Evolutionary conservation across 805 yeast species (phyloP), one percentile per base, ranked within the genome.

Genomic region (Saccharomyces eubayanus): DNA sequence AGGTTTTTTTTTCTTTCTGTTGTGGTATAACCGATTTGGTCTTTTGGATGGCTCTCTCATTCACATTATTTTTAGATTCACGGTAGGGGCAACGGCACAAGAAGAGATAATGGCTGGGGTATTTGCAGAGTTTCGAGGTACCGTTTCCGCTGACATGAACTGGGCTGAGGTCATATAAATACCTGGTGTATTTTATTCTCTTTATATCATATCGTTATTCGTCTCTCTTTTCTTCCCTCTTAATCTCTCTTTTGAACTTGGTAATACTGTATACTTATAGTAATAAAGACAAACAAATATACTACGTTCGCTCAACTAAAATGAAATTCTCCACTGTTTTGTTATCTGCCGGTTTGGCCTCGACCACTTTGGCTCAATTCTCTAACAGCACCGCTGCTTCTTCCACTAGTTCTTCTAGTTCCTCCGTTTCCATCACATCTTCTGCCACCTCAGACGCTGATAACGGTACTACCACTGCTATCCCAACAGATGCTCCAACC

Each of bases 271-370:
- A 16, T 36, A 36, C 4, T 16, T 16, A 16, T 36, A n/a, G 3
- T 3, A n/a, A n/a, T 6, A 36, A n/a, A 36, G 43, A 36, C 43
- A 36, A 36, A 9, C 43, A 36, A 36, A 36, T 24, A 31, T 9
- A 8, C 16, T 36, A 36, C 43, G 43, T 36, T 36, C 43, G 43
- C 43, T 36, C 43, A 9, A 36, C 46, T 50, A 27, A 28, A 46
- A 51, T 50, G 55, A 40, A 55, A 49, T 52, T 48, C 28, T 46
- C 53, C 6, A 50, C 36, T 12, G 24, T 46, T n/a, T 27, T 53
- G 20, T 27, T 53, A 40, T 31, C 57, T 21, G 51, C 51, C 30
- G 29, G 50, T 28, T 48, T 52, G 20, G 53, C 56, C 28, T 41
- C 61, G 3, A 49, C 53, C 21, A 47, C 55, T 20, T 16, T 49